Conservation (phyloP, 805 yeast species). For the Saccharomycopsis amapae region DNA sequence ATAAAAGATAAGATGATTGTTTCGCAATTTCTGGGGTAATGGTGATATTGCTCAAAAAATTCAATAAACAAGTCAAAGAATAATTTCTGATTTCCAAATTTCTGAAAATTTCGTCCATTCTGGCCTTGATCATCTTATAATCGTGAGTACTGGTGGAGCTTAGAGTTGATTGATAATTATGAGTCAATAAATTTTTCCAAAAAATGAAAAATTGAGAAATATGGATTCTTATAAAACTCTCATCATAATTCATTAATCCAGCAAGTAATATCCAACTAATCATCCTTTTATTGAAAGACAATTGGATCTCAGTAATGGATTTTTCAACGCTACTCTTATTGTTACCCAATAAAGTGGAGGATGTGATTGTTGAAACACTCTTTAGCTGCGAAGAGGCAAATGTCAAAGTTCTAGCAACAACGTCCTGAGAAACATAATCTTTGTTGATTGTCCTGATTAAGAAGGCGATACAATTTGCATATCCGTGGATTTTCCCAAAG, state of each 20-base stretch:
- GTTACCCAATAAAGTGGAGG: slow-evolving; percentile 18
- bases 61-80: slow-evolving; percentile 49
- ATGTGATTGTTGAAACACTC: slow-evolving; percentile 29
- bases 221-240: slow-evolving; percentile 45
- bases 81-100: slow-evolving; percentile 48
- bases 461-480: slow-evolving; percentile 33
- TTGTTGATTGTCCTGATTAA: slow-evolving; percentile 30
- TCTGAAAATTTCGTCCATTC: slow-evolving; percentile 30
- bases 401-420: slow-evolving; percentile 38
- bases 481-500: slow-evolving; percentile 33
- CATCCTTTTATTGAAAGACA: slow-evolving; percentile 32
- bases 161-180: slow-evolving; percentile 37
- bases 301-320: slow-evolving; percentile 24
- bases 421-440: slow-evolving; percentile 39
- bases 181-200: slow-evolving; percentile 56
- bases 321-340: slow-evolving; percentile 6
- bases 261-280: slow-evolving; percentile 56
- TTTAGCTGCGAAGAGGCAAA: slow-evolving; percentile 40
- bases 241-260: slow-evolving; percentile 60
- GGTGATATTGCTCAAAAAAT: slow-evolving; percentile 38
- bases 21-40: slow-evolving; percentile 38
- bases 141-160: slow-evolving; percentile 30
- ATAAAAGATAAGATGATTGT: slow-evolving; percentile 42
- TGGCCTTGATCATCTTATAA: slow-evolving; percentile 23
- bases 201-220: slow-evolving; percentile 50